These are phyloP conservation scores for Malus hybrid DNA, from an alignment of 331 rosid species.

Conservation along the genomic window DNA sequence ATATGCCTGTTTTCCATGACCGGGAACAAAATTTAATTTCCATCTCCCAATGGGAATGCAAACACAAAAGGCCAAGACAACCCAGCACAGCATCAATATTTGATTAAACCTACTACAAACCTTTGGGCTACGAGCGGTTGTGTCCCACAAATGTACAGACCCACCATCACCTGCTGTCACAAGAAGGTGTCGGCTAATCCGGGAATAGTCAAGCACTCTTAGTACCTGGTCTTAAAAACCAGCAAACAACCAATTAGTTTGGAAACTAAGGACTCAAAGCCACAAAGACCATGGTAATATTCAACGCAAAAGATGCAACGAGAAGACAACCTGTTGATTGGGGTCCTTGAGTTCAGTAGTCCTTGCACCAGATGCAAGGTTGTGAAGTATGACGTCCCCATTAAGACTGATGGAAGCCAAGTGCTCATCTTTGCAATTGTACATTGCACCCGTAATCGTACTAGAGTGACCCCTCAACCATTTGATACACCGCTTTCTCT, in stretches of 20 bases:
- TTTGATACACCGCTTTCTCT: conserved; percentile 85
- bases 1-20: not conserved
- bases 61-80: not conserved
- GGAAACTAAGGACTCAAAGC: conserved; percentile 24
- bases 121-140: conserved; percentile 93
- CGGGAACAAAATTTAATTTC: not conserved
- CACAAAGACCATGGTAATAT: conserved; percentile 7
- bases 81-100: not conserved
- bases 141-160: conserved; percentile 93
- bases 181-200: conserved; percentile 82
- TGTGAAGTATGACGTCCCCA: conserved; percentile 94
- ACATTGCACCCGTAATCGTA: conserved; percentile 78
- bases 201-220: conserved; percentile 97
- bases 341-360: conserved; percentile 96
- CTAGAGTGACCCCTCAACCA: conserved; percentile 86
- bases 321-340: conserved; percentile 67
- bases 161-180: conserved; percentile 98
- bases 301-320: conserved; percentile 13
- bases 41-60: not conserved
- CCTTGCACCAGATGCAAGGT: conserved; percentile 91
- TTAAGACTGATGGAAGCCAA: conserved; percentile 91
- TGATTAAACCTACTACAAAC: conserved; percentile 27
- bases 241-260: conserved; percentile 44
- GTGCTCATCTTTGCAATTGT: conserved; percentile 95
- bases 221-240: conserved; percentile 88